phyloP scores from a whole-genome alignment of 176 grass and related monocot genomes.

The Carex pumila region DNA sequence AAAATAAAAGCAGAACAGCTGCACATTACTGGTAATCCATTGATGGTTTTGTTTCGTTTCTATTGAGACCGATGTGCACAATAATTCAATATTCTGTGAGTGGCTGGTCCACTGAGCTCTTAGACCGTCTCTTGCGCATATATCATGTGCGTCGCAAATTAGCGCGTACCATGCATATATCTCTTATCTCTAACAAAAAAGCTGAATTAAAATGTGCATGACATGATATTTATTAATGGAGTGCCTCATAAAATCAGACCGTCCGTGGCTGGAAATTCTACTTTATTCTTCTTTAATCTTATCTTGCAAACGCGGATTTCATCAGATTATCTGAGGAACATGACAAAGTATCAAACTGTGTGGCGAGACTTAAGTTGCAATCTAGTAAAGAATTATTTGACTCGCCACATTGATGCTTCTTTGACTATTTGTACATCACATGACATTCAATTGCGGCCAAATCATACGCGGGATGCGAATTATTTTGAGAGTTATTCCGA shows the following conservation, averaged over 20 bases:
- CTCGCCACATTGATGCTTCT: neutral
- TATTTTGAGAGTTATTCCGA: neutral
- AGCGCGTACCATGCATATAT: neutral
- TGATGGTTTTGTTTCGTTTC: neutral
- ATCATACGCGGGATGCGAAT: neutral
- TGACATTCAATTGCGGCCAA: neutral
- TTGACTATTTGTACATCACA: neutral
- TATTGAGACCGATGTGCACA: neutral
- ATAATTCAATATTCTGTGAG: neutral
- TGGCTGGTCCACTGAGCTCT: neutral
- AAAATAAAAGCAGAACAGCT: neutral
- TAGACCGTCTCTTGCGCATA: neutral
- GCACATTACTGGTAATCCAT: neutral
- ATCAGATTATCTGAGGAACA: neutral
- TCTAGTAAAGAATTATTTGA: too few relatives aligned
- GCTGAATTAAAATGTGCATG: neutral
- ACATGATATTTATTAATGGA: neutral
- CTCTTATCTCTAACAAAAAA: neutral
- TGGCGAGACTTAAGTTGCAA: neutral
- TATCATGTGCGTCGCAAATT: neutral
- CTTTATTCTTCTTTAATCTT: neutral
- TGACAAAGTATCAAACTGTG: neutral
- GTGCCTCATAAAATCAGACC: too few relatives aligned
- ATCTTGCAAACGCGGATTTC: neutral
- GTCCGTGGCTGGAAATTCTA: neutral